Evolutionary conservation across 1,284 basidiomycete genomes (phyloP).

Genomic region (Gomphus bonarii): DNA sequence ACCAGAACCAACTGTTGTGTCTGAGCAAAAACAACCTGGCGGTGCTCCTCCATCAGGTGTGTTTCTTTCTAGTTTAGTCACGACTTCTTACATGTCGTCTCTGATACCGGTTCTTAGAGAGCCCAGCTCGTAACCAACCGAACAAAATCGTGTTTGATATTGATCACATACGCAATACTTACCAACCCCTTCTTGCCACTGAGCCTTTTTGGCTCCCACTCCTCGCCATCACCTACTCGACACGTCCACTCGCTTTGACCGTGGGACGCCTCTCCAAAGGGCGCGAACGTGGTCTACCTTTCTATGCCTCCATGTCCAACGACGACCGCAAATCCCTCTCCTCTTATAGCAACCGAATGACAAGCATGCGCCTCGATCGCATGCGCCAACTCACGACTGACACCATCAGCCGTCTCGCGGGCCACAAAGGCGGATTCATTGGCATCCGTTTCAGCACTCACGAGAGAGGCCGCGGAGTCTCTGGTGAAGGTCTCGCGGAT

Average conservation of each 20-base stretch:
- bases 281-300: conserved; percentile 26
- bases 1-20: conserved; percentile 24
- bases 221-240: conserved; percentile 30
- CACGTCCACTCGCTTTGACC: conserved; percentile 32
- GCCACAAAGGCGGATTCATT: conserved; percentile 25
- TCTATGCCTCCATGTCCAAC: conserved; percentile 23
- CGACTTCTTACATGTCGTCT: not conserved
- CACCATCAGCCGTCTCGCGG: conserved; percentile 14
- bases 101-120: not conserved
- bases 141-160: conserved; percentile 24
- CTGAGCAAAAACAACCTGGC: conserved; percentile 22
- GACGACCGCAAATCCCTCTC: conserved; percentile 25
- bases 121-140: not conserved
- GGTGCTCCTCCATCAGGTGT: conserved; percentile 16
- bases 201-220: conserved; percentile 33
- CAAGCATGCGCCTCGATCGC: conserved; percentile 26
- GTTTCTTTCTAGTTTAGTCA: not conserved
- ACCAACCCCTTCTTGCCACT: conserved; percentile 18
- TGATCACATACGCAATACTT: conserved; percentile 21
- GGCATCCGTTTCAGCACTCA: conserved; percentile 24
- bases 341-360: conserved; percentile 27
- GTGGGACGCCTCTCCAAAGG: conserved; percentile 26
- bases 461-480: conserved; percentile 24
- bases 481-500: conserved; percentile 26
- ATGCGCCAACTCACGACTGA: conserved; percentile 22